Percentiles rank a stretch among this genome's conserved stretches.
These are phyloP conservation scores for Lichina pygmaea DNA, from an alignment of 495 filamentous ascomycete genomes.

Conservation along the genomic window DNA sequence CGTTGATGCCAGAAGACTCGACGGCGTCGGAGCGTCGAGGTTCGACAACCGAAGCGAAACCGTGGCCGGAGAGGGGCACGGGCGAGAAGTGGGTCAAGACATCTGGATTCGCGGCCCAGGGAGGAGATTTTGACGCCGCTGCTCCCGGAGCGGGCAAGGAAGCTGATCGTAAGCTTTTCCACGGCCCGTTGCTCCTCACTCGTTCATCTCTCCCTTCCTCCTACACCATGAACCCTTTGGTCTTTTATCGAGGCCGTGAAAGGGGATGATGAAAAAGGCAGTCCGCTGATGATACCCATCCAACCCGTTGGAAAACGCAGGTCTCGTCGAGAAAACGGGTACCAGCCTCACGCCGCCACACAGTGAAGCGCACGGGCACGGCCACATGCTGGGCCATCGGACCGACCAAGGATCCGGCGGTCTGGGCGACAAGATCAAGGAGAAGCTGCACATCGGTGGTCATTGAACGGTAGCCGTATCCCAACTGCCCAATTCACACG, in stretches of 20 bases:
- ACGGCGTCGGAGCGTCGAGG: constrained; percentile 6
- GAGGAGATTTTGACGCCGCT: constrained; percentile 30
- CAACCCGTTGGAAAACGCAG: constrained; percentile 3
- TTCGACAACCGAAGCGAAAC: constrained; percentile 10
- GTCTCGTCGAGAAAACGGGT: constrained; percentile 10
- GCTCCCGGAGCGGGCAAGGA: constrained; percentile 33
- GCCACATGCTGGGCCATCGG: background rate
- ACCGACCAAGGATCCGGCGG: constrained; percentile 5
- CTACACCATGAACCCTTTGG: background rate
- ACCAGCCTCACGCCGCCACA: constrained; percentile 2
- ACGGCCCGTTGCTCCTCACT: background rate
- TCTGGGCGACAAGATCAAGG: constrained; percentile 10
- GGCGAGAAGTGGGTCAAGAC: constrained; percentile 26
- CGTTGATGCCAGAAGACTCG: background rate
- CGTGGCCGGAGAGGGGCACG: constrained; percentile 18
- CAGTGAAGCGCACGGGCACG: background rate
- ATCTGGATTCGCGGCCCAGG: constrained; percentile 23
- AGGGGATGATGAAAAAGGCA: no score
- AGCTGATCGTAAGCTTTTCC: constrained; percentile 23
- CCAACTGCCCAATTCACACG: no score
- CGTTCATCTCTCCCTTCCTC: background rate
- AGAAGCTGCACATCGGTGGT: constrained; percentile 12
- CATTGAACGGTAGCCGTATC: background rate
- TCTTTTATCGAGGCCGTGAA: no score
- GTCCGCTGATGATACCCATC: background rate